These are phyloP conservation scores for Neoarthrinium moseri DNA, from an alignment of 2,329 filamentous ascomycete genomes.

Conservation along the genomic window DNA sequence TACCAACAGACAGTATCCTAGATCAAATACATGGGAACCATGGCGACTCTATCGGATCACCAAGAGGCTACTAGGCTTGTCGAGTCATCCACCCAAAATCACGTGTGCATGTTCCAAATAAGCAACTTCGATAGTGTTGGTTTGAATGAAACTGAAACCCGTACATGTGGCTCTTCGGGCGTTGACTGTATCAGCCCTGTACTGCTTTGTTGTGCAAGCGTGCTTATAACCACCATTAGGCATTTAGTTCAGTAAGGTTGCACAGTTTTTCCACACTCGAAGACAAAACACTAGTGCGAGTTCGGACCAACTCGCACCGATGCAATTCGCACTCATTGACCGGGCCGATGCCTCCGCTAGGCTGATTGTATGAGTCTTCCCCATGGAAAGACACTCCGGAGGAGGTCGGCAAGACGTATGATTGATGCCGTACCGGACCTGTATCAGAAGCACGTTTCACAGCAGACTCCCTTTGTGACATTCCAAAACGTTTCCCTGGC, in stretches of 20 bases:
- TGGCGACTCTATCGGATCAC: background rate
- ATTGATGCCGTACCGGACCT: no score
- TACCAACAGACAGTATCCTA: background rate
- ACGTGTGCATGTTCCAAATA: background rate
- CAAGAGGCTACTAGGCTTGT: background rate
- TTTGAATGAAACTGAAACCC: background rate
- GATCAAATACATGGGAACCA: background rate
- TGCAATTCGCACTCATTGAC: no score
- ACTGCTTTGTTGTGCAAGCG: background rate
- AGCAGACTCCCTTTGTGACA: no score
- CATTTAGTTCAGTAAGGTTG: background rate
- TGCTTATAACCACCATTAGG: background rate
- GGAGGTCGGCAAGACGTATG: no score
- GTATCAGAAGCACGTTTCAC: no score
- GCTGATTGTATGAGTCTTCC: no score
- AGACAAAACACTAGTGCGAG: no score
- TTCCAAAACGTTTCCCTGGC: no score
- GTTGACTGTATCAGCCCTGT: background rate
- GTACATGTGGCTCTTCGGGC: background rate
- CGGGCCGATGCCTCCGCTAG: no score
- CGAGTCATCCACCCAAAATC: background rate
- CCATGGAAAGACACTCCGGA: no score
- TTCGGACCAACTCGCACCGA: no score
- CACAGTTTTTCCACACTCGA: no score
- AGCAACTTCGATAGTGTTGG: background rate